Evolutionary conservation across 2,329 filamentous ascomycete species (phyloP).

Genomic region (Diplodia seriata): DNA sequence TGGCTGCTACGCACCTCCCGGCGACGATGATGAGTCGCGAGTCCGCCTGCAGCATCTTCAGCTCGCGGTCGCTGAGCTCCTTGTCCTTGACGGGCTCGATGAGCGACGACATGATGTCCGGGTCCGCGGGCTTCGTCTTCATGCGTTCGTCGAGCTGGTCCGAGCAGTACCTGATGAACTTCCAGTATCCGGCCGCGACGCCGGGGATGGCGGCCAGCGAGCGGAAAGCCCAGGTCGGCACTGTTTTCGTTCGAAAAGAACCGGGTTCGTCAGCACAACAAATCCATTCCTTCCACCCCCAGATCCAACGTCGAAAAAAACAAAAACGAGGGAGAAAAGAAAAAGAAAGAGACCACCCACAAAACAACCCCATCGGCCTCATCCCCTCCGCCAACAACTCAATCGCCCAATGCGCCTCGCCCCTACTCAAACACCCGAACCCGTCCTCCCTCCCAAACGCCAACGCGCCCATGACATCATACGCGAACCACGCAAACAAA

Average conservation of each 20-base stretch:
- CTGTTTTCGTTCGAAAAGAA: background rate
- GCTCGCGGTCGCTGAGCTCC: background rate
- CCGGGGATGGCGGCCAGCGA: constrained; percentile 44
- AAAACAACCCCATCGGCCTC: constrained; percentile 13
- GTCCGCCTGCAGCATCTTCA: constrained; percentile 43
- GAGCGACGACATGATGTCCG: constrained; percentile 25
- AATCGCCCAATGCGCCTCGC: constrained; percentile 43
- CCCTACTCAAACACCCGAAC: constrained; percentile 48
- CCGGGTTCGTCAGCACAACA: background rate
- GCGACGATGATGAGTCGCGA: constrained; percentile 46
- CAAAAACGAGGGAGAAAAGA: background rate
- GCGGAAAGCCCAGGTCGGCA: constrained; percentile 45
- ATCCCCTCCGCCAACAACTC: constrained; percentile 31
- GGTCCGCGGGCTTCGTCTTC: constrained; percentile 12
- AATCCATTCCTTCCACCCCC: too few relatives aligned
- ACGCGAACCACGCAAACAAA: constrained; percentile 52
- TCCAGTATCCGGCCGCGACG: constrained; percentile 39
- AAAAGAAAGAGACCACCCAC: background rate
- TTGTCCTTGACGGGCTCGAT: constrained; percentile 16
- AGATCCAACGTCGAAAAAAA: too few relatives aligned
- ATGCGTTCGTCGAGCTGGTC: constrained; percentile 39
- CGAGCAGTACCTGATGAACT: constrained; percentile 44
- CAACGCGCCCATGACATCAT: constrained; percentile 60
- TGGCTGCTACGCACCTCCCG: constrained; percentile 9
- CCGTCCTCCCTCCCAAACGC: constrained; percentile 48